These are phyloP conservation scores for Rhodotorula babjevae DNA, from an alignment of 768 basidiomycete species.

Conservation along the genomic window DNA sequence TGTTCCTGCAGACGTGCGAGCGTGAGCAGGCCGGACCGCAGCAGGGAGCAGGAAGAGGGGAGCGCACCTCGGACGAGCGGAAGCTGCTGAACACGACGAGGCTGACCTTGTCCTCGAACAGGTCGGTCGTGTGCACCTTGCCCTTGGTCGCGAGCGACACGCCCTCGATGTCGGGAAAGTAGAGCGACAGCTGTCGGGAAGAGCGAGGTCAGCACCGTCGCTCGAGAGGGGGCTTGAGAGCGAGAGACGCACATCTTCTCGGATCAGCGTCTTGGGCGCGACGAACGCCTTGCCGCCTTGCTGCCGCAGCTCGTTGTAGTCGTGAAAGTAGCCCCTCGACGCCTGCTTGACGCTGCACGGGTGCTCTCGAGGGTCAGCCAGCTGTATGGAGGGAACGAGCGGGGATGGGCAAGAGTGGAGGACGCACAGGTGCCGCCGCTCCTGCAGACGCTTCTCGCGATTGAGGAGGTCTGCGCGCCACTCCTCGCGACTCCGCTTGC, in stretches of 20 bases:
- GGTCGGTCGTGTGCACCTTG: conserved; percentile 67
- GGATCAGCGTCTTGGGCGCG: conserved; percentile 79
- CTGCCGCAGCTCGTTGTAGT: conserved; percentile 69
- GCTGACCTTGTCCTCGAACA: conserved; percentile 71
- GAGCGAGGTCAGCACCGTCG: not conserved
- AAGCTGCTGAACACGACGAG: conserved; percentile 78
- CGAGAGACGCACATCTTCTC: conserved; percentile 66
- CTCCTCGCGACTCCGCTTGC: conserved; percentile 58
- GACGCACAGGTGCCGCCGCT: conserved; percentile 54
- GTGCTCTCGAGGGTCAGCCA: not conserved
- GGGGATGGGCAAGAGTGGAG: not conserved
- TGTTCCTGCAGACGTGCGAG: conserved; percentile 58
- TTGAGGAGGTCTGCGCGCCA: conserved; percentile 66
- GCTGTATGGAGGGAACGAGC: conserved; percentile 13
- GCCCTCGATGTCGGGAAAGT: conserved; percentile 81
- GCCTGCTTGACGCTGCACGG: conserved; percentile 57
- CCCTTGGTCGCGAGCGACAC: conserved; percentile 58
- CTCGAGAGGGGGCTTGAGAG: not conserved
- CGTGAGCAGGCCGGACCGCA: not conserved
- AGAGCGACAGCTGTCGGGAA: conserved; percentile 69
- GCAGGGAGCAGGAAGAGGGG: not conserved
- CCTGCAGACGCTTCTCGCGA: conserved; percentile 63
- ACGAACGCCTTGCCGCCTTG: conserved; percentile 94
- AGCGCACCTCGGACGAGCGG: conserved; percentile 73
- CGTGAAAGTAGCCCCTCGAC: conserved; percentile 80